Evolutionary conservation across 1,139 yeast genomes (phyloP), one percentile per base, ranked within the genome.

Genomic region (Blastobotrys apis): DNA sequence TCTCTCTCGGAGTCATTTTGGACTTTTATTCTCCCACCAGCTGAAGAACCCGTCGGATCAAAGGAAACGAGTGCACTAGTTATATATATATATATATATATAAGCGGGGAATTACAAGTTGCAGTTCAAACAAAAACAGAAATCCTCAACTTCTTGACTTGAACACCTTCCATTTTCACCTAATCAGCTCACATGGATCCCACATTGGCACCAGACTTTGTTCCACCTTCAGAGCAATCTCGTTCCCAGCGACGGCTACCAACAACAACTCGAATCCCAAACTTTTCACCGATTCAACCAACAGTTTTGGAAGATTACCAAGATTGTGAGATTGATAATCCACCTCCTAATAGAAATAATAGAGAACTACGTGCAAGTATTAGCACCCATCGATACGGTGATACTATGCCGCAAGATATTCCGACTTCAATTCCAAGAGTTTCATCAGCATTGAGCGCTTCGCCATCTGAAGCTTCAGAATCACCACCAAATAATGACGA

Each of bases 291-390:
- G 2, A 84, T 86, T 47, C 77, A 73, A 48, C 88, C 86, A 3
- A 75, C 75, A 47, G 94, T 84, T 10, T 66, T 86, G 49, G 95
- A 90, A 1, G 95, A 85, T 59, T 71, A 76, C 58, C 79, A 85
- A 22, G 35, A 33, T 29, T 33, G 34, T 3, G 36, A 22, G 19
- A 22, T 43, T 20, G 43, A 36, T 37, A 13, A 21, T 12, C 39
- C 46, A 27, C 41, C 41, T 8, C 41, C 30, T 12, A 23, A 6
- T 13, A 9, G 16, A 5, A 6, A 6, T 5, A 5, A 6, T 6
- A 12, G 6, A 29, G 12, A 25, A 9, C 10, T 23, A 23, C 6
- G 26, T 6, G 10, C 26, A 6, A 6, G 9, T 6, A 25, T 8
- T 25, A 25, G 8, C 27, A 12, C 6, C n/a, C 16, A 12, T 29